Conservation (phyloP, 2,329 filamentous ascomycete genomes). For the Colletotrichum sp. region DNA sequence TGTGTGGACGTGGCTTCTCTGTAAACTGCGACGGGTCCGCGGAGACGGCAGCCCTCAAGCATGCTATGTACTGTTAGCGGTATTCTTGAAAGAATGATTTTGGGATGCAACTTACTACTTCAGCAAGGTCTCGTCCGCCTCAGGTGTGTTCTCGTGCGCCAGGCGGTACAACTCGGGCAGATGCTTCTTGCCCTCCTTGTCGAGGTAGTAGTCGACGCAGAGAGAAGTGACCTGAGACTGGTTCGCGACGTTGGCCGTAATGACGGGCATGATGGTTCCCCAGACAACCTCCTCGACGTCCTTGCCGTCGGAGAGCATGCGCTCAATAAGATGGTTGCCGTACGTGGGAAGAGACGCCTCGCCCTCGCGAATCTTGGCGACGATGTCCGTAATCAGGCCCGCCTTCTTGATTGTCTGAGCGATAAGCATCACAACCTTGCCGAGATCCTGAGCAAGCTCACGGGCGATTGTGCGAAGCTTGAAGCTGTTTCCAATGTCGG, state of each 20-base stretch:
- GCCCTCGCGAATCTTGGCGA: conserved; percentile 49
- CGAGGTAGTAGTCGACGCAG: conserved; percentile 65
- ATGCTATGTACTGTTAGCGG: conserved; percentile 39
- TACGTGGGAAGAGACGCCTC: conserved; percentile 50
- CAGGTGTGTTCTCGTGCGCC: conserved; percentile 50
- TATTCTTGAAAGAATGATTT: background rate
- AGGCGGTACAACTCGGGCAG: conserved; percentile 58
- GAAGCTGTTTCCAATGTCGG: conserved; percentile 63
- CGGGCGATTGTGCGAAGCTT: conserved; percentile 55
- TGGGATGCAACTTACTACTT: conserved; percentile 32
- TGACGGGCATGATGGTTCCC: conserved; percentile 61
- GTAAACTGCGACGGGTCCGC: conserved; percentile 55
- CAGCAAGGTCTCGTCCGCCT: conserved; percentile 52
- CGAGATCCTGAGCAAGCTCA: conserved; percentile 55
- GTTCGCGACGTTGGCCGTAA: conserved; percentile 61
- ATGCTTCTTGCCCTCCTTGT: conserved; percentile 51
- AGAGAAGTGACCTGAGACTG: conserved; percentile 64
- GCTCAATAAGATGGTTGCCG: conserved; percentile 61
- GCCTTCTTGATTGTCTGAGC: conserved; percentile 53
- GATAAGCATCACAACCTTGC: conserved; percentile 55
- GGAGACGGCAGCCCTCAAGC: conserved; percentile 59
- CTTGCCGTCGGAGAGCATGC: conserved; percentile 58
- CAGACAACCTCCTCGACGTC: conserved; percentile 59
- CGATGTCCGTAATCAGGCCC: conserved; percentile 50
- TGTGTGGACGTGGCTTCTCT: conserved; percentile 44